Evolutionary conservation across 805 yeast genomes (phyloP), one percentile per base, ranked within the genome.

Genomic region (Yarrowia alimentaria): DNA sequence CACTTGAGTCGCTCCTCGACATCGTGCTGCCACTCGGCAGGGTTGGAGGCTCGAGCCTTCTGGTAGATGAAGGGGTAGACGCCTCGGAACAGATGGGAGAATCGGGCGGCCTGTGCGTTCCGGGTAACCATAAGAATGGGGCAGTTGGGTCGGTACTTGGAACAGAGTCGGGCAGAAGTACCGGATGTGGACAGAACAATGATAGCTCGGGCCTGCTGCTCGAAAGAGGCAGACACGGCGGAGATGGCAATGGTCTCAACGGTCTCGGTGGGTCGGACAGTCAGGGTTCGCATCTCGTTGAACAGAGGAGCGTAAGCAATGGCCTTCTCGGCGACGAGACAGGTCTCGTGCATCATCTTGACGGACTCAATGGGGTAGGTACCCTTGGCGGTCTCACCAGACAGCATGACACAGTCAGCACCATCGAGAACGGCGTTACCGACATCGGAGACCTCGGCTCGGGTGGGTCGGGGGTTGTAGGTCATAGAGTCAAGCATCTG

Each of bases 401-500:
- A 85, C 70, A 93, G 81, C 99, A 93, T 93, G 69, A 93, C 98
- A 85, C 99, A 93, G 78, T 93, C 99, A 66, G 98, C 97, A 75
- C 99, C 99, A 68, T 93, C 99, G 69, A 93, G 80, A 61, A 93
- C 86, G 63, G 99, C 99, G 74, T 93, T 93, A 76, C 99, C 99
- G 58, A 93, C 99, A 72, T 93, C 99, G 53, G 95, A 84, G 56
- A 93, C 99, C 77, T 93, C 99, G 62, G 99, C 99, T 78, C 99
- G 86, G 70, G 99, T 93, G 74, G 99, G 99, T 75, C 99, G 85
- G 72, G 99, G 99, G 85, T 93, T 93, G 77, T 85, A 88, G 56
- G 98, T 93, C 99, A 93, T 93, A 55, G 97, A 88, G 77, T 93
- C 99, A 72, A 93, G 83, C 99, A 93, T 93, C 77, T 93, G 99